Conservation (phyloP, 1,284 basidiomycete species). For the Pterulicium gracile region DNA sequence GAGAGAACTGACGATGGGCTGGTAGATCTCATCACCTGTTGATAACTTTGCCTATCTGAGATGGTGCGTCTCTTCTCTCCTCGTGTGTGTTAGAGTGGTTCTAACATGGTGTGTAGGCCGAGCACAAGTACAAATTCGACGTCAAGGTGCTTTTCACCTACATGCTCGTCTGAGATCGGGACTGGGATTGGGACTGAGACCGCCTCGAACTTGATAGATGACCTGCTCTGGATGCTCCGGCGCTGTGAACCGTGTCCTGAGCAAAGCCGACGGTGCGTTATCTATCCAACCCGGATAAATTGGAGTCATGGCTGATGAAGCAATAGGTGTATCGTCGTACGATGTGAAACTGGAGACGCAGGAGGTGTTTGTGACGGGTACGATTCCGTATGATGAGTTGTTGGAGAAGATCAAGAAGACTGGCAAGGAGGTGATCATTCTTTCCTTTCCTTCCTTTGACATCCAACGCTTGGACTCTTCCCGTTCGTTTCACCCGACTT, state of each 20-base stretch:
- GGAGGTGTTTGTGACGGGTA: constrained; percentile 58
- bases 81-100: background rate
- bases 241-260: constrained; percentile 64
- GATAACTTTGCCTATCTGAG: background rate
- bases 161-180: too few relatives aligned
- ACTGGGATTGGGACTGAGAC: too few relatives aligned
- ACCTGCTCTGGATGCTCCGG: constrained; percentile 75
- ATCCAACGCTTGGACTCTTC: too few relatives aligned
- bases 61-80: background rate
- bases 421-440: constrained; percentile 64
- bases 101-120: constrained; percentile 13
- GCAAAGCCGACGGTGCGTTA: constrained; percentile 47
- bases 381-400: constrained; percentile 54
- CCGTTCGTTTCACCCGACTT: too few relatives aligned
- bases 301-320: background rate
- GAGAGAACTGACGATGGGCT: background rate
- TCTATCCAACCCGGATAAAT: background rate
- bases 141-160: constrained; percentile 43
- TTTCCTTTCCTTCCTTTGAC: too few relatives aligned
- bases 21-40: background rate
- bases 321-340: constrained; percentile 43
- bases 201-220: too few relatives aligned
- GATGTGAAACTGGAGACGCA: constrained; percentile 60
- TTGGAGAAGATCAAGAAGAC: constrained; percentile 78
- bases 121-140: constrained; percentile 47